Evolutionary conservation across 208 protist genomes (phyloP).

Genomic region (Trichomonas gallinae): DNA sequence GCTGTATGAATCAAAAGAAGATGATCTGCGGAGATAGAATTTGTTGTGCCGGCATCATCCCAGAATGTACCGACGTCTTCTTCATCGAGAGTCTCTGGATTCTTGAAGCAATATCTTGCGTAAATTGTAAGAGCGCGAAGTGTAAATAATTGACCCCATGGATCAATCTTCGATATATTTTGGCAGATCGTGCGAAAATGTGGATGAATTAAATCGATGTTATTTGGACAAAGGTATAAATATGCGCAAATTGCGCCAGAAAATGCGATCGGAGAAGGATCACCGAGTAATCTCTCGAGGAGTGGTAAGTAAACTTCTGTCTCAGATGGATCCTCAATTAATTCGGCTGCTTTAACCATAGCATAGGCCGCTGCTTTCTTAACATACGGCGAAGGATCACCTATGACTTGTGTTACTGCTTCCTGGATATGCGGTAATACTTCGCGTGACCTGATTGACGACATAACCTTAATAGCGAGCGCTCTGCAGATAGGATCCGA

Average conservation of each 20-base stretch:
- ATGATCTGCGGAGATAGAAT: background rate
- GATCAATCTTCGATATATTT: background rate
- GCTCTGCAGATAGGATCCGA: background rate
- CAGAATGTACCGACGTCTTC: background rate
- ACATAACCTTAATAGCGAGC: background rate
- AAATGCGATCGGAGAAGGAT: background rate
- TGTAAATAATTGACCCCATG: background rate
- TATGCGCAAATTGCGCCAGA: background rate
- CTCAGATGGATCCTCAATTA: background rate
- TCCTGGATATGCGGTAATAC: background rate
- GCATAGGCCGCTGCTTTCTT: background rate
- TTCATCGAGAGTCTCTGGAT: background rate
- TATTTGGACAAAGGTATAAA: background rate
- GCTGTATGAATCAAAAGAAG: background rate
- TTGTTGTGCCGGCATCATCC: background rate
- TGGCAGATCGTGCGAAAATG: background rate
- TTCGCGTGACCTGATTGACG: background rate
- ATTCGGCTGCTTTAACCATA: background rate
- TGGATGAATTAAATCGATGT: background rate
- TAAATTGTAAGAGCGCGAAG: background rate
- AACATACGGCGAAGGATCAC: background rate
- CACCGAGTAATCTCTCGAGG: background rate
- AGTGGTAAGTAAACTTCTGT: background rate
- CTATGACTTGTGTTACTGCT: background rate
- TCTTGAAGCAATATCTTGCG: background rate